A percentile compares a stretch with the other conserved stretches of the same genome.
phyloP scores from a whole-genome alignment of 148 eudicot species.

The Persicaria tinctoria region DNA sequence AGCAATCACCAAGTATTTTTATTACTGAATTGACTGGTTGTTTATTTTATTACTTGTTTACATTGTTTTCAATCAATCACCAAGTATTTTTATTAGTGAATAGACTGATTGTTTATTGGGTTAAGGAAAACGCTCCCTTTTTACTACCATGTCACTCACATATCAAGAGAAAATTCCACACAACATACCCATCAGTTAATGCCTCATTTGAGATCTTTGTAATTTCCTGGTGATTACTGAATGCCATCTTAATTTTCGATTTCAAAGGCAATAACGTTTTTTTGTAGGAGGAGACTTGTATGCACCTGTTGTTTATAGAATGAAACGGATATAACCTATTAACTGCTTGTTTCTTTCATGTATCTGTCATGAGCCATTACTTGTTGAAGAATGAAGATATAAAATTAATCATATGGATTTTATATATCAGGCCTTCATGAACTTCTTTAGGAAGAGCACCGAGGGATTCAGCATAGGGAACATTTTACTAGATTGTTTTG shows the following conservation, averaged over 20 bases:
- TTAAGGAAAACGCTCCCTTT: not conserved
- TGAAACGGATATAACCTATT: too few species aligned
- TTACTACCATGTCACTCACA: not conserved
- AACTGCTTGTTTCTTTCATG: too few species aligned
- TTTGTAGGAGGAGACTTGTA: too few species aligned
- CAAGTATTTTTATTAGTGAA: too few species aligned
- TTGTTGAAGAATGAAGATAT: not conserved
- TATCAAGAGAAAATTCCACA: not conserved
- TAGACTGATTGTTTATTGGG: not conserved
- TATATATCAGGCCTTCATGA: slow-evolving; percentile 42
- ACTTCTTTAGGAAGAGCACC: slow-evolving; percentile 59
- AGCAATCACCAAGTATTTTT: too few species aligned
- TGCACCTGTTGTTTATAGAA: too few species aligned
- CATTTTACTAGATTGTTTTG: slow-evolving; percentile 53
- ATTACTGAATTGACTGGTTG: too few species aligned
- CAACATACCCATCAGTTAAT: not conserved
- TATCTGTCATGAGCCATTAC: not conserved
- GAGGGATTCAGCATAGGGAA: slow-evolving; percentile 69
- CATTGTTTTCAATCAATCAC: too few species aligned
- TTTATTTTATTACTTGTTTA: too few species aligned
- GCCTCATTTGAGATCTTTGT: not conserved
- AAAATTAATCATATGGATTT: not conserved
- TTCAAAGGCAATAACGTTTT: not conserved
- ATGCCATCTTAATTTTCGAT: not conserved
- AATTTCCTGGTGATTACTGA: not conserved